These are phyloP conservation scores for Gossypium gossypioides DNA, from an alignment of 441 rosid genomes.

Conservation along the genomic window DNA sequence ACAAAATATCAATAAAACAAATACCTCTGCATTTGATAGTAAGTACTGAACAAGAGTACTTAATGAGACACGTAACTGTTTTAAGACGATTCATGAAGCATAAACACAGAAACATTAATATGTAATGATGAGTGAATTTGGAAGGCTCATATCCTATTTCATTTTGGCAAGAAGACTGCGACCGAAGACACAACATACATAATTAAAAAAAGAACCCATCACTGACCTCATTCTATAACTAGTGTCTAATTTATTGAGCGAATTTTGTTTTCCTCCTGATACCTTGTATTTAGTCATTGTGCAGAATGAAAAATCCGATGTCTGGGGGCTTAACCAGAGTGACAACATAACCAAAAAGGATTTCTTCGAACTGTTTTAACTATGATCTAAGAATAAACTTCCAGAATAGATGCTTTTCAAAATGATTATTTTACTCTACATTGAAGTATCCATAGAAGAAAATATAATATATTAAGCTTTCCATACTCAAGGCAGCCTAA, in stretches of 20 bases:
- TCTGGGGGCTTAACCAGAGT: neutral
- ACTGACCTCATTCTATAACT: neutral
- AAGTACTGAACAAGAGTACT: neutral
- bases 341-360: neutral
- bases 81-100: constrained; percentile 8
- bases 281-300: neutral
- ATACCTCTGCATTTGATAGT: neutral
- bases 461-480: neutral
- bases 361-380: neutral
- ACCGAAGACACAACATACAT: neutral
- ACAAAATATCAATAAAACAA: neutral
- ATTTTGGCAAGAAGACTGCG: neutral
- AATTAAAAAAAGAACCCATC: neutral
- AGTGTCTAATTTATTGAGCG: neutral
- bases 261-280: neutral
- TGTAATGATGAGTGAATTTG: neutral
- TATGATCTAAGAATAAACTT: neutral
- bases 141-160: neutral
- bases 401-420: neutral
- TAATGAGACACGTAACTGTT: neutral
- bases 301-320: neutral
- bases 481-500: neutral
- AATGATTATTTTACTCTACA: neutral
- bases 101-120: neutral
- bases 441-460: neutral